Conservation (phyloP, 2,329 filamentous ascomycete species). For the Nemania sp. region DNA sequence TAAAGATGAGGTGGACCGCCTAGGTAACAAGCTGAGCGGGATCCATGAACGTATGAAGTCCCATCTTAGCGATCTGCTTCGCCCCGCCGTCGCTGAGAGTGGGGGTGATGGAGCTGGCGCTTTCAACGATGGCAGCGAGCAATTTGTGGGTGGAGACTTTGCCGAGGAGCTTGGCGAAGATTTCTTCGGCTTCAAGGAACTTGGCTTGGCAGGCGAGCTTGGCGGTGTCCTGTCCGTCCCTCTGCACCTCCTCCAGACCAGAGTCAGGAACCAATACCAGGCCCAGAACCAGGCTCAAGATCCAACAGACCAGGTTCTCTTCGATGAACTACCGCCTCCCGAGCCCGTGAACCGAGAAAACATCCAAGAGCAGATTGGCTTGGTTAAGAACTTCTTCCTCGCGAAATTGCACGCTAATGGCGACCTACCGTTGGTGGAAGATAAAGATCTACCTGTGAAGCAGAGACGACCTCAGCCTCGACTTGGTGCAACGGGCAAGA, state of each 20-base stretch:
- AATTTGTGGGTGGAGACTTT: conserved; percentile 95
- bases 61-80: conserved; percentile 89
- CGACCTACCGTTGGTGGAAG: conserved; percentile 84
- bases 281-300: conserved; percentile 70
- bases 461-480: conserved; percentile 77
- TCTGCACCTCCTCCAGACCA: conserved; percentile 88
- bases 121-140: conserved; percentile 96
- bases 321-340: conserved; percentile 69
- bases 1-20: conserved; percentile 89
- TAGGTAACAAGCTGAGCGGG: conserved; percentile 75
- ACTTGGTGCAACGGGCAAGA: conserved; percentile 77
- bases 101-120: conserved; percentile 81
- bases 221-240: conserved; percentile 89
- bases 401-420: conserved; percentile 84
- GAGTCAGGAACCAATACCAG: conserved; percentile 84
- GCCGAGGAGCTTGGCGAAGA: conserved; percentile 97
- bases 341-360: conserved; percentile 80
- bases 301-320: conserved; percentile 62
- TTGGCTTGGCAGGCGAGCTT: conserved; percentile 90
- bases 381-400: conserved; percentile 90
- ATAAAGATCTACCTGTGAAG: conserved; percentile 92
- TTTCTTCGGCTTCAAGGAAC: conserved; percentile 97
- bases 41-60: conserved; percentile 95
- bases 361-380: conserved; percentile 78
- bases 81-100: conserved; percentile 81